Evolutionary conservation across 2,329 filamentous ascomycete species (phyloP).

Genomic region (Sporothrix mexicana): DNA sequence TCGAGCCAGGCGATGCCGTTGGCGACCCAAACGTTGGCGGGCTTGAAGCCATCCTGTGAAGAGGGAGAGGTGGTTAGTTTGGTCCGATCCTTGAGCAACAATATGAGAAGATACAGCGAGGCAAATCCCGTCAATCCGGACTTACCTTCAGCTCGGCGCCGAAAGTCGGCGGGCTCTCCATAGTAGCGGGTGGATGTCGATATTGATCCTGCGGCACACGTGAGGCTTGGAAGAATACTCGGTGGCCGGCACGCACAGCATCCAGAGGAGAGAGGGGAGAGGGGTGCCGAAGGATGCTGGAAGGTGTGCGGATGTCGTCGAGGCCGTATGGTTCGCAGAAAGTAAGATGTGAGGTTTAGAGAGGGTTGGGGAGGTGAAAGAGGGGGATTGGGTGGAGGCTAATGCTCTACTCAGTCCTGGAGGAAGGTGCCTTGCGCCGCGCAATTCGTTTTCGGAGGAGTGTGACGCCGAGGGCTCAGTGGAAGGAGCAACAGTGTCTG

Average conservation of each 20-base stretch:
- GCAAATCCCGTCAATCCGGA: background rate
- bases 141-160: constrained; percentile 90
- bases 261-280: background rate
- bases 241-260: constrained; percentile 27
- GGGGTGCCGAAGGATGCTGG: background rate
- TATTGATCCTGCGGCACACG: background rate
- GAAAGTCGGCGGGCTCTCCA: constrained; percentile 84
- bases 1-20: constrained; percentile 94
- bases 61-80: background rate
- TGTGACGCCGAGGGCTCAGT: constrained; percentile 12
- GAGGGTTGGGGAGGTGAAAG: background rate
- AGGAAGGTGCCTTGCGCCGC: constrained; percentile 7
- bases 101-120: background rate
- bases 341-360: background rate
- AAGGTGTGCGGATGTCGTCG: background rate
- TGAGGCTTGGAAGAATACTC: constrained; percentile 1
- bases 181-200: constrained; percentile 57
- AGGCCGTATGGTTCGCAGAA: background rate
- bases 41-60: constrained; percentile 89
- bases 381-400: background rate
- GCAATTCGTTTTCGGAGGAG: constrained; percentile 26
- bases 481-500: constrained; percentile 4
- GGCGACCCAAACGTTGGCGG: constrained; percentile 88
- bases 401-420: too few relatives aligned
- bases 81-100: background rate